Evolutionary conservation across 768 basidiomycete species (phyloP).

Genomic region (Cyathus striatus): DNA sequence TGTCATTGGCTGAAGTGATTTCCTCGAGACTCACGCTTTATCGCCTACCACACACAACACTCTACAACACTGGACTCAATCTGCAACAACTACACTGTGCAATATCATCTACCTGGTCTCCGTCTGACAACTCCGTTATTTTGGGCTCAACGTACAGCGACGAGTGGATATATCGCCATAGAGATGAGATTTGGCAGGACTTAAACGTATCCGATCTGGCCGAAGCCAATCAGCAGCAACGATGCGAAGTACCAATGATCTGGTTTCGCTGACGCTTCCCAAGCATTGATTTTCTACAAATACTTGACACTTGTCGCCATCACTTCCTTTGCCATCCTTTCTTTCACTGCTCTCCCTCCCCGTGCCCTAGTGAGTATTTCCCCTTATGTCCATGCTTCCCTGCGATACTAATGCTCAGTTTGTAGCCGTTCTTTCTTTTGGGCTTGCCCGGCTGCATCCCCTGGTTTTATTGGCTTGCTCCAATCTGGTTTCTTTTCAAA

Average conservation of each 20-base stretch:
- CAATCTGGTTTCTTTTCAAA: slow-evolving; percentile 30
- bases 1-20: too few relatives aligned
- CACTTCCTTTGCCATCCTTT: slow-evolving; percentile 20
- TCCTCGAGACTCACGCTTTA: too few relatives aligned
- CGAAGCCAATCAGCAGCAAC: slow-evolving; percentile 25
- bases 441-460: slow-evolving; percentile 74
- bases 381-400: neutral
- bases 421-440: slow-evolving; percentile 44
- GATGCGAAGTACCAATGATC: slow-evolving; percentile 6
- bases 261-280: slow-evolving; percentile 17
- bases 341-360: slow-evolving; percentile 24
- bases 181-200: slow-evolving; percentile 14
- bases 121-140: too few relatives aligned
- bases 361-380: slow-evolving; percentile 29
- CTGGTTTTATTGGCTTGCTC: slow-evolving; percentile 31
- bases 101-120: too few relatives aligned
- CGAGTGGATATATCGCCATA: slow-evolving; percentile 16
- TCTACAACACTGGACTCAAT: too few relatives aligned
- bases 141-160: too few relatives aligned
- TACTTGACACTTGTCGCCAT: slow-evolving; percentile 24
- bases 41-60: too few relatives aligned
- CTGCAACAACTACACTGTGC: too few relatives aligned
- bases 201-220: slow-evolving; percentile 17
- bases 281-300: slow-evolving; percentile 25
- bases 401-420: slow-evolving; percentile 5